Percentiles rank a stretch among this genome's conserved stretches.
Conservation (phyloP, 2,329 filamentous ascomycete species). For the Canariomyces notabilis region DNA sequence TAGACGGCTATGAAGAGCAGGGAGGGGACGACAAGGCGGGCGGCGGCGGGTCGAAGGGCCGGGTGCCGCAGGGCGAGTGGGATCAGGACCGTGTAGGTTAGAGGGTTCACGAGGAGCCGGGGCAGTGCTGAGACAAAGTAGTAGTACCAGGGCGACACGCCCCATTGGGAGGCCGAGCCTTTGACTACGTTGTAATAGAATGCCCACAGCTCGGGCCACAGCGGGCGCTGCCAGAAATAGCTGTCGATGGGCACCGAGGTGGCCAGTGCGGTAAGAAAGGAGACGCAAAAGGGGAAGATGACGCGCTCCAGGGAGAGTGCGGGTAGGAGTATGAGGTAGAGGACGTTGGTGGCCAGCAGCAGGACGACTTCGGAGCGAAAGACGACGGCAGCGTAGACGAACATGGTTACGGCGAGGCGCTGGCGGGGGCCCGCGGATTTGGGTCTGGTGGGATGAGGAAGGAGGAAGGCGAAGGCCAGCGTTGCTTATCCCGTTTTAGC, state of each 20-base stretch:
- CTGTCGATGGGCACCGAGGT: constrained; percentile 76
- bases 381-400: constrained; percentile 75
- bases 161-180: constrained; percentile 82
- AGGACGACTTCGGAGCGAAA: constrained; percentile 89
- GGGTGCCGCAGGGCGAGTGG: constrained; percentile 47
- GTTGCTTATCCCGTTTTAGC: constrained; percentile 49
- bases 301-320: constrained; percentile 53
- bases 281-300: constrained; percentile 59
- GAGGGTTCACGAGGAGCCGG: constrained; percentile 76
- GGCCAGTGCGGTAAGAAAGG: constrained; percentile 60
- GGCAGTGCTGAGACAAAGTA: constrained; percentile 82
- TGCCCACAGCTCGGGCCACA: constrained; percentile 87
- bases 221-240: constrained; percentile 81
- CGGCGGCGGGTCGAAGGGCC: constrained; percentile 39
- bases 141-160: constrained; percentile 76
- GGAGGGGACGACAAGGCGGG: constrained; percentile 57
- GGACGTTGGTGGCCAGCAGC: constrained; percentile 63
- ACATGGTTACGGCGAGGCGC: constrained; percentile 62
- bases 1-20: constrained; percentile 73
- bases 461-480: constrained; percentile 50
- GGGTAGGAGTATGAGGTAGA: constrained; percentile 56
- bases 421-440: constrained; percentile 40
- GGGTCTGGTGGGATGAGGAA: constrained; percentile 33
- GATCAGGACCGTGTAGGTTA: constrained; percentile 53
- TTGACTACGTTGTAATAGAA: constrained; percentile 90